Evolutionary conservation across 148 eudicot genomes (phyloP), one percentile per base, ranked within the genome.

Genomic region (Polygonum maritimum): DNA sequence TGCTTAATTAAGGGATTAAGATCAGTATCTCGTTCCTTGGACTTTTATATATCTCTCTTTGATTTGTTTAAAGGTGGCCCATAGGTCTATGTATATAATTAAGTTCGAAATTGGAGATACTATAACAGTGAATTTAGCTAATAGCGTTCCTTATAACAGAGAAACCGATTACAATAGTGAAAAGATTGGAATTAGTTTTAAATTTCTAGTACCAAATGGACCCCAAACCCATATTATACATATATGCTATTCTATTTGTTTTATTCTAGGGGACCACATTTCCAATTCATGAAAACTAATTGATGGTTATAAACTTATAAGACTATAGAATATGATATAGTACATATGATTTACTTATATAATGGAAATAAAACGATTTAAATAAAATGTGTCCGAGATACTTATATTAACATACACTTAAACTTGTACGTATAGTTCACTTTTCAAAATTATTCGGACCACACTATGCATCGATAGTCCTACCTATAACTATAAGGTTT

Each of bases 241-340:
- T 6, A 57, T 49, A 49, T 7, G 3, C 15, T 49, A 5, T 18
- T 14, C 63, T 21, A 19, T 57, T 19, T 21, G 63, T 57, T 57
- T 26, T 63, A 31, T 63, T 63, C 40, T 63, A 33, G 39, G 69
- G 69, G 69, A 63, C 69, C 69, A 63, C 69, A 31, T 63, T 63
- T 63, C 69, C 69, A 63, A 63, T 63, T 63, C 35, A 33, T 63
- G 8, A 31, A 63, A 63, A 2, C 3, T 33, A 31, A 33, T 63
- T 63, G n/a, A 63, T 21, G 69, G 31, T 26, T 26, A 26, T 26
- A 26, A 26, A 26, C 31, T 26, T 26, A 26, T 63, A 63, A 62
- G 38, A 62, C 40, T 31, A 63, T 63, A 33, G 3, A 2, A 7
- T 63, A 63, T 63, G 33, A 7, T 63, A 63, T 63, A 63, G 69